Evolutionary conservation across 805 yeast genomes (phyloP).

Genomic region (Saccharomyces kudriavzevii): DNA sequence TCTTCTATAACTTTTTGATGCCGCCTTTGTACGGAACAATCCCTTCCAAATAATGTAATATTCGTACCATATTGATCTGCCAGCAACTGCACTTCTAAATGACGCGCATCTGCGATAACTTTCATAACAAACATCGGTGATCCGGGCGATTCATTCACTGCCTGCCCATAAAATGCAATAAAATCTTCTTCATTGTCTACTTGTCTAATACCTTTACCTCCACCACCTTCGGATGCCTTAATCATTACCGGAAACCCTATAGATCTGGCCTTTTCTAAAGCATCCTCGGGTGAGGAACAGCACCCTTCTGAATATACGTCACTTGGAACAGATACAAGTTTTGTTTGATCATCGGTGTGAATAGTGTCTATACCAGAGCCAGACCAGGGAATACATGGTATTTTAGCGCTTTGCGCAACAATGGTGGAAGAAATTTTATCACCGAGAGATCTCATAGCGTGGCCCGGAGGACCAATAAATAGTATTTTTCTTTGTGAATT

Average conservation of each 20-base stretch:
- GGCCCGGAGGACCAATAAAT: slow-evolving; percentile 98
- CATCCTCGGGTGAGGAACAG: slow-evolving; percentile 79
- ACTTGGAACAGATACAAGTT: slow-evolving; percentile 82
- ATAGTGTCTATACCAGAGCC: slow-evolving; percentile 95
- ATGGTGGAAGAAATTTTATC: slow-evolving; percentile 96
- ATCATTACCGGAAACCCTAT: slow-evolving; percentile 99
- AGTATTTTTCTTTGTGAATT: slow-evolving; percentile 84
- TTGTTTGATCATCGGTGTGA: slow-evolving; percentile 53
- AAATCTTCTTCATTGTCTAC: slow-evolving; percentile 82
- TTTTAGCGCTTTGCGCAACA: slow-evolving; percentile 97
- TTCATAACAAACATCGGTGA: slow-evolving; percentile 98
- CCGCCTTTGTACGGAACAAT: slow-evolving; percentile 98
- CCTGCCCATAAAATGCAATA: slow-evolving; percentile 72
- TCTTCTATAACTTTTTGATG: slow-evolving; percentile 98
- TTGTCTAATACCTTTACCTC: slow-evolving; percentile 99
- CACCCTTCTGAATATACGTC: slow-evolving; percentile 83
- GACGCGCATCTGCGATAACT: slow-evolving; percentile 95
- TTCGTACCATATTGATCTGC: slow-evolving; percentile 99
- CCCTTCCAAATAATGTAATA: slow-evolving; percentile 95
- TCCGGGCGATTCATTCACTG: slow-evolving; percentile 96
- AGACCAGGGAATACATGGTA: slow-evolving; percentile 99
- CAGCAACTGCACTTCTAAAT: slow-evolving; percentile 91
- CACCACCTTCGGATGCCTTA: slow-evolving; percentile 99
- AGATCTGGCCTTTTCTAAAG: slow-evolving; percentile 69
- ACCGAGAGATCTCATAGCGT: slow-evolving; percentile 98